Percentiles rank a stretch among this genome's conserved stretches.
phyloP scores from a whole-genome alignment of 108 stramenopile genomes.

The Parmales sp. region DNA sequence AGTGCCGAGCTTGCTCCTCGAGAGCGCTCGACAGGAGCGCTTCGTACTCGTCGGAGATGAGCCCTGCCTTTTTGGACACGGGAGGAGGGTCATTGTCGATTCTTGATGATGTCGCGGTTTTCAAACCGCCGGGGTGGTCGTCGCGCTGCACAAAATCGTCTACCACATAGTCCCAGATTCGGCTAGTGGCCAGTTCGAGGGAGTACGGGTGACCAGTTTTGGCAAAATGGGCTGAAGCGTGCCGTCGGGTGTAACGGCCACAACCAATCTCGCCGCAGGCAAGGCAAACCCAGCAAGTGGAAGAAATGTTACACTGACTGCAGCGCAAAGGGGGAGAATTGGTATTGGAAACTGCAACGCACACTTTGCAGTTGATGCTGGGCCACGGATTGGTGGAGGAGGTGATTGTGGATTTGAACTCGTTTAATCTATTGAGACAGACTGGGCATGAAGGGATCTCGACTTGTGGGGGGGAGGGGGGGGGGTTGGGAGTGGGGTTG shows the following conservation, averaged over 20 bases:
- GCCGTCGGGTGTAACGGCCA: constrained; percentile 79
- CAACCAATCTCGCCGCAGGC: constrained; percentile 91
- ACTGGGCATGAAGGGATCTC: too few species aligned
- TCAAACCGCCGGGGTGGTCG: constrained; percentile 19
- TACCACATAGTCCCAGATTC: constrained; percentile 87
- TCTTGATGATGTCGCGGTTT: too few species aligned
- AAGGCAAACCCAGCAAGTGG: constrained; percentile 85
- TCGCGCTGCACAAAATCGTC: constrained; percentile 74
- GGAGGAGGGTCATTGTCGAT: too few species aligned
- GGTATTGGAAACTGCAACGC: too few species aligned
- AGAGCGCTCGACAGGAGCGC: constrained; percentile 72
- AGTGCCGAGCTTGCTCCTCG: constrained; percentile 77
- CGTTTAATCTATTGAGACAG: too few species aligned
- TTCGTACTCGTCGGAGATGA: constrained; percentile 78
- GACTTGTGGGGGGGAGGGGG: too few species aligned
- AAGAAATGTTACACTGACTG: constrained; percentile 56
- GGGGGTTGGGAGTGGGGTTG: too few species aligned
- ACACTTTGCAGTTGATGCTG: too few species aligned
- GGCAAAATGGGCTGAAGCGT: constrained; percentile 71
- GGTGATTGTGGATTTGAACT: too few species aligned
- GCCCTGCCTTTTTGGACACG: constrained; percentile 66
- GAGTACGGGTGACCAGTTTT: constrained; percentile 76
- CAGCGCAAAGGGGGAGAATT: too few species aligned
- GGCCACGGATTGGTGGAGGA: too few species aligned
- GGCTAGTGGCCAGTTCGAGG: constrained; percentile 79